phyloP scores from a whole-genome alignment of 345 rosid genomes.

The Litchi chinensis region DNA sequence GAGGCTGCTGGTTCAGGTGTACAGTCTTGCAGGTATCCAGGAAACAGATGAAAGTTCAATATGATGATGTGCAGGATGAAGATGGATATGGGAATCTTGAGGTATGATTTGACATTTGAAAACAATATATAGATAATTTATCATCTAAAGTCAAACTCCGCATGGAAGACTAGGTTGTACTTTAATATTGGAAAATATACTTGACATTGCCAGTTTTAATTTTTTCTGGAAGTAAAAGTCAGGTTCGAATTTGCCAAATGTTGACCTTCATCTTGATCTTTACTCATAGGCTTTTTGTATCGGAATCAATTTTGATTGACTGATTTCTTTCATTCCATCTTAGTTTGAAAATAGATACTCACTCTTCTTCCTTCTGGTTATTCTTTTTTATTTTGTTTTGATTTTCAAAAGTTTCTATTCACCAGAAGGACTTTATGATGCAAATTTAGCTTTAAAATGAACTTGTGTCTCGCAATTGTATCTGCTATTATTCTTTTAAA shows the following conservation, averaged over 20 bases:
- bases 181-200: background rate
- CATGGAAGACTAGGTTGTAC: background rate
- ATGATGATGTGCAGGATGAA: slow-evolving; percentile 86
- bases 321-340: background rate
- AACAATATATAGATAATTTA: background rate
- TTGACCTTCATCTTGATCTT: background rate
- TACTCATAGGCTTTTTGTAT: background rate
- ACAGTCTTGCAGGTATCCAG: slow-evolving; percentile 64
- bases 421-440: background rate
- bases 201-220: background rate
- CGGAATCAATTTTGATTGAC: background rate
- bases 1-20: slow-evolving; percentile 99
- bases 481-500: background rate
- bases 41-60: slow-evolving; percentile 76
- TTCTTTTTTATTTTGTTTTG: background rate
- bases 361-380: background rate
- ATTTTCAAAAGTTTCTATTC: background rate
- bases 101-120: slow-evolving; percentile 46
- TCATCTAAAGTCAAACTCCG: background rate
- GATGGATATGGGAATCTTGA: slow-evolving; percentile 83
- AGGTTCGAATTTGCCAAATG: background rate
- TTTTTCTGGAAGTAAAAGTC: slow-evolving; percentile 1
- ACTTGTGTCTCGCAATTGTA: background rate
- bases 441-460: background rate
- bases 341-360: background rate